phyloP scores from a whole-genome alignment of 2,329 filamentous ascomycete species.

The Sarocladium kiliense region DNA sequence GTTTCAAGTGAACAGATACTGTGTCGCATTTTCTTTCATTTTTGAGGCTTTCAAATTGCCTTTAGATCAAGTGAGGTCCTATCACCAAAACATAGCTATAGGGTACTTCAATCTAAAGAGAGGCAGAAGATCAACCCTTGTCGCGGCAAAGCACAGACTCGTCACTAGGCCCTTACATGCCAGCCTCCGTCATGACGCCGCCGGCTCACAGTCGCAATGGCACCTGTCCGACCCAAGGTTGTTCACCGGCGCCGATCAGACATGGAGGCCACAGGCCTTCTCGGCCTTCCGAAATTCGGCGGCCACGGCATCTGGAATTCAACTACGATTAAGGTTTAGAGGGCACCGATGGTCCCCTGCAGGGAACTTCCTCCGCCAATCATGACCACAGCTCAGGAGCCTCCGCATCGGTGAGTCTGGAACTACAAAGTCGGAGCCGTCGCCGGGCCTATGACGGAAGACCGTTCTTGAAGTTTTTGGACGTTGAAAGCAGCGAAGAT shows the following conservation, averaged over 20 bases:
- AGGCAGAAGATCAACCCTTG: too few species aligned
- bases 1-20: too few species aligned
- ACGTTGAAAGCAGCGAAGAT: background rate
- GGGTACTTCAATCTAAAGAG: too few species aligned
- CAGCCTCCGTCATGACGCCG: background rate
- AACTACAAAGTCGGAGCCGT: background rate
- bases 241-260: conserved; percentile 1
- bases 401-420: background rate
- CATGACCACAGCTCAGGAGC: background rate
- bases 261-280: background rate
- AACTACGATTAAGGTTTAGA: conserved; percentile 8
- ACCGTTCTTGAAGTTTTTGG: background rate
- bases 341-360: conserved; percentile 6
- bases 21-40: too few species aligned
- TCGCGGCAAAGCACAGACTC: too few species aligned
- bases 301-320: conserved; percentile 2
- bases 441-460: background rate
- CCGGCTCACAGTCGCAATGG: background rate
- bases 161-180: background rate
- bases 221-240: background rate
- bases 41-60: too few species aligned
- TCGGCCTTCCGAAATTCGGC: background rate
- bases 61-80: too few species aligned
- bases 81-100: too few species aligned
- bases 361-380: conserved; percentile 11